phyloP scores from a whole-genome alignment of 139 green algal species.

The Chlamydomonas applanata region DNA sequence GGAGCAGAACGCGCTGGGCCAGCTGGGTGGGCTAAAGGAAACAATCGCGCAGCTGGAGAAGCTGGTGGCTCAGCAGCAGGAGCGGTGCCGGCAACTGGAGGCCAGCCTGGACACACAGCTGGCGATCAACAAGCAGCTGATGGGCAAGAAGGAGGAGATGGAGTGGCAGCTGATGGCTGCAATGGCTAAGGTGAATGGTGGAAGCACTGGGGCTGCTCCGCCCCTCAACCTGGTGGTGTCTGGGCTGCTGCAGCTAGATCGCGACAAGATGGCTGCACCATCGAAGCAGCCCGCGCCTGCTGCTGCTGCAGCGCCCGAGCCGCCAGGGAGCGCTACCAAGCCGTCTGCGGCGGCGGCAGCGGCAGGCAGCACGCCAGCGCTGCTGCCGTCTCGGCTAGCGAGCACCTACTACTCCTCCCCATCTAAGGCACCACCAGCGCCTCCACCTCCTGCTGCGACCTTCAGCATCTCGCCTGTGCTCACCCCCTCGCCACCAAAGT shows the following conservation, averaged over 20 bases:
- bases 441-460: no score
- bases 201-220: not conserved
- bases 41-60: conserved; percentile 16
- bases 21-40: conserved; percentile 23
- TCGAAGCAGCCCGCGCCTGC: no score
- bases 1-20: conserved; percentile 32
- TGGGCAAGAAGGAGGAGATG: conserved; percentile 54
- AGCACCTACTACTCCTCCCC: no score
- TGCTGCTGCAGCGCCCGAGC: no score
- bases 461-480: no score
- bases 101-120: conserved; percentile 26
- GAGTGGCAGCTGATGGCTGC: conserved; percentile 69
- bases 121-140: conserved; percentile 53
- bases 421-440: no score
- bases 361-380: no score
- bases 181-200: conserved; percentile 22
- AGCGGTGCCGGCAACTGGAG: conserved; percentile 14
- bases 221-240: conserved; percentile 27
- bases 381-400: no score
- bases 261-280: no score
- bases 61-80: not conserved
- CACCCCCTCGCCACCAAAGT: no score
- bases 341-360: no score
- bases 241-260: conserved; percentile 23
- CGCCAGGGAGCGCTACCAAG: no score